phyloP scores from a whole-genome alignment of 208 protist genomes.

The Phytomonas sp. region DNA sequence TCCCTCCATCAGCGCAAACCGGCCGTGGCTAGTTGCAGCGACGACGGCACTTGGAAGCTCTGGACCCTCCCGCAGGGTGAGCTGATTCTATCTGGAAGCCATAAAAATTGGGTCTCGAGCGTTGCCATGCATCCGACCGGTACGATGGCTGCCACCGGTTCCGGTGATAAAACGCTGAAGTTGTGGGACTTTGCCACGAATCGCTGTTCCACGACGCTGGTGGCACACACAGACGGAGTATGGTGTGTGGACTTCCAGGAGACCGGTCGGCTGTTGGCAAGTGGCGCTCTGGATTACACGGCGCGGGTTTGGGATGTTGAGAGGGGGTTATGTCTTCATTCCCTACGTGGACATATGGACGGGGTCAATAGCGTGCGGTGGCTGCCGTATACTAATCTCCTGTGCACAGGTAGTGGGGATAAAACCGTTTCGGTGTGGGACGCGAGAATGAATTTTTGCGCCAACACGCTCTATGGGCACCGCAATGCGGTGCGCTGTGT shows the following conservation, averaged over 20 bases:
- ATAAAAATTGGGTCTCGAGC: constrained; percentile 90
- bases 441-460: constrained; percentile 86
- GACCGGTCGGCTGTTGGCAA: constrained; percentile 87
- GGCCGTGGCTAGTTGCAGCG: constrained; percentile 93
- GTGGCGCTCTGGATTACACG: constrained; percentile 91
- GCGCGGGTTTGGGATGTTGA: constrained; percentile 92
- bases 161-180: constrained; percentile 95
- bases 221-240: constrained; percentile 92
- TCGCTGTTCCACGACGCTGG: constrained; percentile 80
- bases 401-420: constrained; percentile 93
- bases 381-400: constrained; percentile 91
- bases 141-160: constrained; percentile 91
- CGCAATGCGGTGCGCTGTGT: constrained; percentile 87
- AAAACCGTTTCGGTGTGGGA: constrained; percentile 97
- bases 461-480: constrained; percentile 94
- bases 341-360: constrained; percentile 94
- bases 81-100: constrained; percentile 88
- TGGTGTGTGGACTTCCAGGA: constrained; percentile 94
- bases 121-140: constrained; percentile 86
- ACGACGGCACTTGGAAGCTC: constrained; percentile 94
- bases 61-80: constrained; percentile 90
- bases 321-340: constrained; percentile 76
- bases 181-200: constrained; percentile 94
- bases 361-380: constrained; percentile 91
- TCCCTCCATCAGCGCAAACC: constrained; percentile 91